Base-by-base conservation (phyloP, 2,329 filamentous ascomycete genomes). In the Neophaeococcomyces aloes region DNA sequence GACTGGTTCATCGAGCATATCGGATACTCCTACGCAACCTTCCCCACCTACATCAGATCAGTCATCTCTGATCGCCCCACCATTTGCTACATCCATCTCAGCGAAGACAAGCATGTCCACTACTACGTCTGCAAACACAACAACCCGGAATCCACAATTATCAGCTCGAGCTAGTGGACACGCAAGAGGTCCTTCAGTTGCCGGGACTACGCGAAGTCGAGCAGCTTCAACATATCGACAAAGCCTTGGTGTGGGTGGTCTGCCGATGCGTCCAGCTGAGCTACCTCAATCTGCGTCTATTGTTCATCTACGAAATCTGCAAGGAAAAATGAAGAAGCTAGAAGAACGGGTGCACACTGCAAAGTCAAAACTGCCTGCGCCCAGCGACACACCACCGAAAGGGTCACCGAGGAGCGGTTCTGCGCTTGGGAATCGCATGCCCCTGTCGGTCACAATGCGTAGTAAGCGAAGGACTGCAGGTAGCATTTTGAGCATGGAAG, bases 301-400 rank as follows among this genome's bases (percentile, higher is more conserved):
- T 38, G 83, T 84, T 53, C 91, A 98, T 61, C 94, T 98, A 57
- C 86, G 89, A 51, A 83, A 82, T 23, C 79, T 98, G 52, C 94
- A 93, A 46, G 88, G 86, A 21, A 91, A 96, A 66, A 95, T 96
- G 87, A 86, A 95, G 64, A 85, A 86, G 53, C 79, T 98, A 48
- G 91, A 96, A 62, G 86, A 91, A 50, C 78, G 91, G 34, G 89
- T 98, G 7, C 87, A 96, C 48, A 86, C 82, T 18, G 91, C 83
- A 14, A 80, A 87, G 54, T 95, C 89, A 30, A 94, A 91, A 64
- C 75, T 98, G 15, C 91, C 91, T 2, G 86, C 83, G 1, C 86
- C 88, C 2, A 73, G 78, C 6, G 74, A 71, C 43, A 91, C 83
- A 0, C 87, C 88, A 3, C 86, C 88, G 14, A 79, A 81, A 37